Evolutionary conservation across 371 early-diverging fungal species (phyloP).

Genomic region (Capillidium rhysosporum): DNA sequence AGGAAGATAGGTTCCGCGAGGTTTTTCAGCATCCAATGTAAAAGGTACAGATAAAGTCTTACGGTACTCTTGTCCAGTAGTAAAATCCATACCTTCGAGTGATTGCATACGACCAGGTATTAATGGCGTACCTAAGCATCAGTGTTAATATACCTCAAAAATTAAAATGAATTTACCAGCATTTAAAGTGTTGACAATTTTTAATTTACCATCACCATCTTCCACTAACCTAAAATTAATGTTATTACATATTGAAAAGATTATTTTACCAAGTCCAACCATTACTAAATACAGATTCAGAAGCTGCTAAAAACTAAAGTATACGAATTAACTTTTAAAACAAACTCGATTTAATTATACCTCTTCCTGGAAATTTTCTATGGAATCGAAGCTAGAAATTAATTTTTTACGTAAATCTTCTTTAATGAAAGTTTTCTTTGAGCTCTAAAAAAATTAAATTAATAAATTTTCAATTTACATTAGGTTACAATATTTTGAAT

Average conservation of each 20-base stretch:
- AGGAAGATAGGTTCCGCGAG: neutral
- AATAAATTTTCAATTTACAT: neutral
- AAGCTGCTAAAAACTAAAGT: neutral
- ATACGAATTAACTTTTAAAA: neutral
- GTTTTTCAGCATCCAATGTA: neutral
- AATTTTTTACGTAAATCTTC: neutral
- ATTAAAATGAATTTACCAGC: neutral
- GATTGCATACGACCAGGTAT: constrained; percentile 2
- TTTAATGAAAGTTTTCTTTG: neutral
- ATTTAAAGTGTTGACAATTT: neutral
- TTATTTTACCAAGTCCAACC: constrained; percentile 6
- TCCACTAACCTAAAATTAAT: constrained; percentile 3
- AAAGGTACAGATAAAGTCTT: neutral
- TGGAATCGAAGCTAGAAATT: neutral
- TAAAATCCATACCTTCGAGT: neutral
- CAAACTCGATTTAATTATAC: neutral
- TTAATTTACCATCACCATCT: constrained; percentile 1
- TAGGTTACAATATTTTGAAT: neutral
- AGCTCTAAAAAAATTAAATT: neutral
- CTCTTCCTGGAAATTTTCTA: neutral
- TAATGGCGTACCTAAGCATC: neutral
- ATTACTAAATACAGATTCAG: neutral
- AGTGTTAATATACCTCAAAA: neutral
- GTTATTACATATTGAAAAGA: neutral
- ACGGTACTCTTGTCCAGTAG: neutral